A percentile compares a stretch with the other conserved stretches of the same genome.
phyloP scores from a whole-genome alignment of 345 rosid species.

The Conringia planisiliqua region DNA sequence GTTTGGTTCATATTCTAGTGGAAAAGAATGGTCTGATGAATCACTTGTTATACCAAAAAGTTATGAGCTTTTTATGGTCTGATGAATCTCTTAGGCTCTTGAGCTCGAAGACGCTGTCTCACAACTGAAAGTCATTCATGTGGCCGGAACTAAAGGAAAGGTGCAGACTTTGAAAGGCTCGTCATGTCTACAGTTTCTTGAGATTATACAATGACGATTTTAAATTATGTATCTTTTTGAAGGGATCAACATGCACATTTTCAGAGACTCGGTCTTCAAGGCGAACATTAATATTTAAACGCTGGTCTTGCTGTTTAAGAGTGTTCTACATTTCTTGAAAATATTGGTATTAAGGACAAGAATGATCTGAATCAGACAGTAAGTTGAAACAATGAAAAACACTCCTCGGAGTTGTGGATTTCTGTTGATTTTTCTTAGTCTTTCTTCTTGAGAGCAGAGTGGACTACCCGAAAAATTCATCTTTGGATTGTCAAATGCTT shows the following conservation, averaged over 20 bases:
- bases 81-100: conserved; percentile 44
- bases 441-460: conserved; percentile 43
- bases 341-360: conserved; percentile 59
- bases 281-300: conserved; percentile 86
- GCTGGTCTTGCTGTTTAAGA: conserved; percentile 87
- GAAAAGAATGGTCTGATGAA: too few relatives aligned
- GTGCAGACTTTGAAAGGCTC: conserved; percentile 30
- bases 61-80: neutral
- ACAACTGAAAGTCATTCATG: conserved; percentile 78
- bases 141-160: conserved; percentile 98
- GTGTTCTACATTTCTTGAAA: conserved; percentile 64
- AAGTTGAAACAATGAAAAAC: conserved; percentile 18
- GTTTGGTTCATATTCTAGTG: neutral
- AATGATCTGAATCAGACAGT: conserved; percentile 47
- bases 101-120: conserved; percentile 74
- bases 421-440: neutral
- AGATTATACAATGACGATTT: neutral
- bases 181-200: neutral
- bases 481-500: conserved; percentile 70
- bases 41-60: neutral
- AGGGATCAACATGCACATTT: conserved; percentile 96
- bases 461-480: conserved; percentile 70
- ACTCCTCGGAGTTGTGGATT: neutral
- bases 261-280: conserved; percentile 83
- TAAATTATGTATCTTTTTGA: neutral